Evolutionary conservation across 805 yeast species (phyloP).

Genomic region (Wickerhamomyces rabaulensis): DNA sequence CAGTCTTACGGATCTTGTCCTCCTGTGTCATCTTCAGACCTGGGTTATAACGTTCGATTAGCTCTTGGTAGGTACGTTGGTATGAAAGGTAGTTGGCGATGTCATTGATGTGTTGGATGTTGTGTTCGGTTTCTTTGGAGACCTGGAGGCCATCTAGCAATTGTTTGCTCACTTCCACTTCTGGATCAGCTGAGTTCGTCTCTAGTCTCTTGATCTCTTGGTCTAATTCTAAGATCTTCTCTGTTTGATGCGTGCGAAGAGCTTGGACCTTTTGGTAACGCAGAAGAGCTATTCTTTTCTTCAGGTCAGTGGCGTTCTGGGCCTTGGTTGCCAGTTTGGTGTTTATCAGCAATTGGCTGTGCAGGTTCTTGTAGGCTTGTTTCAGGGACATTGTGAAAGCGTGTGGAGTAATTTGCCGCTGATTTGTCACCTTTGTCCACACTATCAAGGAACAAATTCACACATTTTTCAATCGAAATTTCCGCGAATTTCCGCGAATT

Average conservation of each 20-base stretch:
- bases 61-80: conserved; percentile 73
- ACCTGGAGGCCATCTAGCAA: conserved; percentile 11
- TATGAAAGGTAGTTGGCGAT: conserved; percentile 56
- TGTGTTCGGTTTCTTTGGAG: conserved; percentile 14
- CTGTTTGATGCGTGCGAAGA: conserved; percentile 15
- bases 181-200: conserved; percentile 14
- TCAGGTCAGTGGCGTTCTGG: conserved; percentile 20
- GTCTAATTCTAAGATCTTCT: conserved; percentile 17
- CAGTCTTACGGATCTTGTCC: conserved; percentile 76
- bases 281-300: conserved; percentile 21
- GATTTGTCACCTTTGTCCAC: background rate
- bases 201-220: conserved; percentile 14
- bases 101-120: conserved; percentile 45
- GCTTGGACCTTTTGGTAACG: conserved; percentile 24
- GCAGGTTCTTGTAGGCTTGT: conserved; percentile 16
- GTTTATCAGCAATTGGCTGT: conserved; percentile 19
- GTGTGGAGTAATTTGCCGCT: background rate
- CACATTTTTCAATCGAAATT: too few relatives aligned
- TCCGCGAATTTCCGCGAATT: too few relatives aligned
- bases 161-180: conserved; percentile 10
- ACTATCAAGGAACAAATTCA: too few relatives aligned
- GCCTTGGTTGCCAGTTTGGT: conserved; percentile 19
- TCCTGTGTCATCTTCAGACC: conserved; percentile 72
- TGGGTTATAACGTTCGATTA: conserved; percentile 83
- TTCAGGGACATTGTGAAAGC: conserved; percentile 8